Evolutionary conservation across 805 yeast genomes (phyloP).

Genomic region (Debaryomyces tyrocola): DNA sequence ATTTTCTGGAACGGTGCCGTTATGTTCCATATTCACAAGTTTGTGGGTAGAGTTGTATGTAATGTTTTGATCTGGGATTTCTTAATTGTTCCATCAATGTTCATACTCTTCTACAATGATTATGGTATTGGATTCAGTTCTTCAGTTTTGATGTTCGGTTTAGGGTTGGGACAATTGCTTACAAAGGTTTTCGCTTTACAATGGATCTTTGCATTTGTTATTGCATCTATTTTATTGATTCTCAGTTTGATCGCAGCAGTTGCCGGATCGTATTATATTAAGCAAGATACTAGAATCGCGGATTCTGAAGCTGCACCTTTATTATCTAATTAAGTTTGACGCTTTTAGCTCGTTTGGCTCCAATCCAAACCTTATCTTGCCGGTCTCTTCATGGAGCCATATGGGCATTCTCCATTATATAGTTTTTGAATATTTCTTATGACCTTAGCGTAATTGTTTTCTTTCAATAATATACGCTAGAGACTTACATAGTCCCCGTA

Average conservation of each 20-base stretch:
- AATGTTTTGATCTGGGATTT: constrained; percentile 79
- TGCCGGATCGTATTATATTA: constrained; percentile 25
- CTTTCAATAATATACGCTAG: too few relatives aligned
- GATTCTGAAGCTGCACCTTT: constrained; percentile 40
- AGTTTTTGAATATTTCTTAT: too few relatives aligned
- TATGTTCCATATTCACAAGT: constrained; percentile 57
- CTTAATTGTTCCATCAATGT: constrained; percentile 59
- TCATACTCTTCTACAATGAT: constrained; percentile 61
- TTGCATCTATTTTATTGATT: constrained; percentile 56
- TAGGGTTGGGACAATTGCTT: constrained; percentile 70
- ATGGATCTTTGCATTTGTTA: constrained; percentile 80
- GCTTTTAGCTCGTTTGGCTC: constrained; percentile 1
- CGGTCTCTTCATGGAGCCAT: too few relatives aligned
- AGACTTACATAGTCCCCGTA: too few relatives aligned
- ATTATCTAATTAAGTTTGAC: constrained; percentile 13
- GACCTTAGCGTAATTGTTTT: too few relatives aligned
- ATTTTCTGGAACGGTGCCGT: constrained; percentile 88
- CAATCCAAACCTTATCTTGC: too few relatives aligned
- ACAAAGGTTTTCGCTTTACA: constrained; percentile 73
- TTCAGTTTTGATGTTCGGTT: constrained; percentile 58
- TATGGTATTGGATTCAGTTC: constrained; percentile 67
- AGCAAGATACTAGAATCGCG: constrained; percentile 8
- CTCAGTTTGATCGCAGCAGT: constrained; percentile 47
- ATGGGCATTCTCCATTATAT: too few relatives aligned
- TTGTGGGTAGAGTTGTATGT: constrained; percentile 67